Evolutionary conservation across 768 basidiomycete genomes (phyloP).

Genomic region (Brasilioporus rufonigricans): DNA sequence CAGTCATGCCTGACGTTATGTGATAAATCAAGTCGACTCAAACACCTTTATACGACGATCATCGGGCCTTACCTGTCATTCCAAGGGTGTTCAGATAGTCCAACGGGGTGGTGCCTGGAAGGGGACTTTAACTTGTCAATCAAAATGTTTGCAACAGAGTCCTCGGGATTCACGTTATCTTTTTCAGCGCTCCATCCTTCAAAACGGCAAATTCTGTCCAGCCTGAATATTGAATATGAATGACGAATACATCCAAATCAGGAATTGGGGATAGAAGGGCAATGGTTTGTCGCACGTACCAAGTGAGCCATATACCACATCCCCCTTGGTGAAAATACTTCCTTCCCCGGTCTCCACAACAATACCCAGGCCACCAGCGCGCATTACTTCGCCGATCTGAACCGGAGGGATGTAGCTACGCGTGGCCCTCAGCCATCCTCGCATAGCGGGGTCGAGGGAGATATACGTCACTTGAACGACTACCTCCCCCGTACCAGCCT

Average conservation of each 20-base stretch:
- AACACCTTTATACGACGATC: neutral
- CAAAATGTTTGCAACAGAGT: neutral
- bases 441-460: conserved; percentile 87
- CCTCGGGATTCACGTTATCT: conserved; percentile 50
- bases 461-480: conserved; percentile 80
- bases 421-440: conserved; percentile 72
- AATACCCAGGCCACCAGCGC: conserved; percentile 62
- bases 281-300: conserved; percentile 42
- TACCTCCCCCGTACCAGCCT: conserved; percentile 51
- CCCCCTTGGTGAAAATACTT: conserved; percentile 60
- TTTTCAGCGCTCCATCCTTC: conserved; percentile 48
- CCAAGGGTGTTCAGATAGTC: conserved; percentile 87
- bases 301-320: conserved; percentile 59
- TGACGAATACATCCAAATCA: neutral
- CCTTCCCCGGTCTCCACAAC: conserved; percentile 58
- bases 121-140: conserved; percentile 39
- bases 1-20: conserved; percentile 65
- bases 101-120: conserved; percentile 58
- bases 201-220: conserved; percentile 77
- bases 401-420: conserved; percentile 74
- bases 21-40: neutral
- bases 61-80: conserved; percentile 54
- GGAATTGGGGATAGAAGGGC: neutral
- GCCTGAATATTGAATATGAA: conserved; percentile 52
- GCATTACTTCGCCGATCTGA: conserved; percentile 77